Evolutionary conservation across 2,329 filamentous ascomycete genomes (phyloP).

Genomic region (Exophiala oligosperma): DNA sequence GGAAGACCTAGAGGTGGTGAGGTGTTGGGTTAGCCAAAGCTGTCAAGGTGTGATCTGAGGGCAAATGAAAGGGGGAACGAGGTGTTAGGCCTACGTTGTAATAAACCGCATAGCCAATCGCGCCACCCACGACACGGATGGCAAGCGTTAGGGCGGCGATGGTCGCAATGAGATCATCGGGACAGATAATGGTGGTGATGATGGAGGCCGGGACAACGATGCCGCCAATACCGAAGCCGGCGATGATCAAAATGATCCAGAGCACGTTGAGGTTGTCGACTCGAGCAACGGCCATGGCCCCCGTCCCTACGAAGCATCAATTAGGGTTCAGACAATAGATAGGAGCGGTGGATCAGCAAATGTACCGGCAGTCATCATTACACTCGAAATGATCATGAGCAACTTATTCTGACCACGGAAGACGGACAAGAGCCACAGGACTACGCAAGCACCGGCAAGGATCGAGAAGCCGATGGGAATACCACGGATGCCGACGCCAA

Average conservation of each 20-base stretch:
- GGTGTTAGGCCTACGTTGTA: constrained; percentile 42
- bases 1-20: constrained; percentile 33
- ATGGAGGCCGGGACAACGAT: constrained; percentile 68
- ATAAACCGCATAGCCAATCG: constrained; percentile 62
- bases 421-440: constrained; percentile 58
- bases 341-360: too few relatives aligned
- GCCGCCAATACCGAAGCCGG: constrained; percentile 65
- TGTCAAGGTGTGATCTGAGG: too few relatives aligned
- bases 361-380: constrained; percentile 62
- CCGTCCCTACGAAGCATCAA: too few relatives aligned
- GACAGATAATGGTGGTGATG: constrained; percentile 68
- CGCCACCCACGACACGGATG: constrained; percentile 68
- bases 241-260: constrained; percentile 60
- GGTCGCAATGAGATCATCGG: constrained; percentile 68
- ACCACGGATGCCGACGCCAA: constrained; percentile 64
- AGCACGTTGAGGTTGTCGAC: constrained; percentile 53
- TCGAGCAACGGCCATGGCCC: too few relatives aligned
- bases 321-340: too few relatives aligned
- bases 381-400: constrained; percentile 59
- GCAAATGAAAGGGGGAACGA: too few relatives aligned
- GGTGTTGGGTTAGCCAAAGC: too few relatives aligned
- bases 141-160: constrained; percentile 67
- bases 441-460: constrained; percentile 60
- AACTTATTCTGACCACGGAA: constrained; percentile 60
- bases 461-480: constrained; percentile 66